Percentiles rank a stretch among this genome's conserved stretches.
Conservation (phyloP, 2,329 filamentous ascomycete genomes). For the Fusarium sp. region DNA sequence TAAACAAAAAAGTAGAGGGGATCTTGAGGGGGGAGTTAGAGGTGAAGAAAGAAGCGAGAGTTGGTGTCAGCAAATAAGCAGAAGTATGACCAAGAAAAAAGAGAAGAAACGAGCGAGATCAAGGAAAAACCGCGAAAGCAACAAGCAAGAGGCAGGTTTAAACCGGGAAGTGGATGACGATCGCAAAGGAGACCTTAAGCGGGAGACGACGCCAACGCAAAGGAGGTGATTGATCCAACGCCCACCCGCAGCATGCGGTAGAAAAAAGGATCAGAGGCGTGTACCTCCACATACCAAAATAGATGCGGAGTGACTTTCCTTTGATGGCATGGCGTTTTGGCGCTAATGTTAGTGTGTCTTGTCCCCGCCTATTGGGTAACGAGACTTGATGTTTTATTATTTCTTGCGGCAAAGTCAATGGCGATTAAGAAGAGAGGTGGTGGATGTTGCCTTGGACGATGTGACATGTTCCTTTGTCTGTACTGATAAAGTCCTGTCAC, state of each 20-base stretch:
- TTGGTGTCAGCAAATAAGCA: constrained; percentile 8
- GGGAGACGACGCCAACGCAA: neutral
- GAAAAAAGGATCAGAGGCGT: constrained; percentile 13
- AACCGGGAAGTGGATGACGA: constrained; percentile 46
- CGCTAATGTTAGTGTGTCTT: constrained; percentile 1
- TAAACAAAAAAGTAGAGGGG: constrained; percentile 19
- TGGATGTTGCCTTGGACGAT: neutral
- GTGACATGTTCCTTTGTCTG: neutral
- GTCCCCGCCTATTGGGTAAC: neutral
- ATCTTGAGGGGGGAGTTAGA: constrained; percentile 14
- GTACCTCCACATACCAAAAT: constrained; percentile 24
- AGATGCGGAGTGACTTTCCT: constrained; percentile 21
- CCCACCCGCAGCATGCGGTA: constrained; percentile 24
- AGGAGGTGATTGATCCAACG: constrained; percentile 26
- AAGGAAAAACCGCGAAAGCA: constrained; percentile 26
- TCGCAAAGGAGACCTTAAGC: constrained; percentile 38
- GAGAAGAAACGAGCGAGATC: constrained; percentile 22
- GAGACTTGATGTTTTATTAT: neutral
- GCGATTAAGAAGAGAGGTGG: neutral
- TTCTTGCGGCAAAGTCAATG: neutral
- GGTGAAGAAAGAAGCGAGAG: constrained; percentile 16
- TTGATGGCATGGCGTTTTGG: constrained; percentile 13
- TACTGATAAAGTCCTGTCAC: neutral
- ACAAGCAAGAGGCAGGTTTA: constrained; percentile 27
- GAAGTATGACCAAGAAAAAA: constrained; percentile 11